Evolutionary conservation across 2,329 filamentous ascomycete genomes (phyloP).

Genomic region (Phaeophleospora eucalypticola): DNA sequence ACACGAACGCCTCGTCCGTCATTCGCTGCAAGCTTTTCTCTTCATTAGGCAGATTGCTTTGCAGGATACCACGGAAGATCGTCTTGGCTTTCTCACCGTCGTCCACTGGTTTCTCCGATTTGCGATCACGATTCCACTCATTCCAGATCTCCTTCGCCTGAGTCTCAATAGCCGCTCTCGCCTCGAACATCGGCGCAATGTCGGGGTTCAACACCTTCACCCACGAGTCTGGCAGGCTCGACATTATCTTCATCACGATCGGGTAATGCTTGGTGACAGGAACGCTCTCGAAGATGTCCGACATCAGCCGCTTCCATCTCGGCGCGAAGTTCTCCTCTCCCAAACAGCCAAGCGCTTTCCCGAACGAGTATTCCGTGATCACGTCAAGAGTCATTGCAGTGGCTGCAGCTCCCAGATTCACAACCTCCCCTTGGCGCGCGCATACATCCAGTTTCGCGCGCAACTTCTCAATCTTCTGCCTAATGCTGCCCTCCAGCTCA

Average conservation of each 20-base stretch:
- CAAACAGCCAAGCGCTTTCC: constrained; percentile 4
- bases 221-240: neutral
- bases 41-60: constrained; percentile 1
- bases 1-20: constrained; percentile 9
- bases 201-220: constrained; percentile 3
- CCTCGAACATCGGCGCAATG: constrained; percentile 6
- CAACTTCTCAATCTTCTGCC: constrained; percentile 3
- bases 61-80: constrained; percentile 12
- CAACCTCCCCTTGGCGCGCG: neutral
- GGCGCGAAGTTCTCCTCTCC: constrained; percentile 3
- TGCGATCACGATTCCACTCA: neutral
- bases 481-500: constrained; percentile 2
- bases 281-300: constrained; percentile 3
- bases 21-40: constrained; percentile 6
- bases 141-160: constrained; percentile 2
- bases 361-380: constrained; percentile 9
- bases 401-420: constrained; percentile 8
- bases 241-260: constrained; percentile 3
- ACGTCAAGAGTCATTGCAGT: constrained; percentile 9
- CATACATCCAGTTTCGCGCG: constrained; percentile 2
- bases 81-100: constrained; percentile 5
- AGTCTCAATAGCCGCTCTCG: neutral
- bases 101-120: neutral
- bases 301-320: constrained; percentile 8
- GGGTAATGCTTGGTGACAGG: constrained; percentile 7